Evolutionary conservation across 257 asterid genomes (phyloP), one percentile per base, ranked within the genome.

Genomic region (Anisodus acutangulus): DNA sequence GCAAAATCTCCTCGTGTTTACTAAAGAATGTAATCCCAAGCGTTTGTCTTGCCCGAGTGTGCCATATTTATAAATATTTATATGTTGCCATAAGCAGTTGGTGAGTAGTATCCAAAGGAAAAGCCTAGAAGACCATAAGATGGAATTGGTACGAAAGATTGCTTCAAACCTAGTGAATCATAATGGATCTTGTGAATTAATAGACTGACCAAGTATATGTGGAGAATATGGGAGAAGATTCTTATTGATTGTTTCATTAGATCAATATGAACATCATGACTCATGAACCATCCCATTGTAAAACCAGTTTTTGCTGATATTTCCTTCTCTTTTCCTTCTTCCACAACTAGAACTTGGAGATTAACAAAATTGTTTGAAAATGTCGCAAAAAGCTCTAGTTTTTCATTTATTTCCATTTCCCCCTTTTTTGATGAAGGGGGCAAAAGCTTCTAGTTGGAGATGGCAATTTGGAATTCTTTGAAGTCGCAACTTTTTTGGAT

Each of bases 391-490:
- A 47, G 8, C 47, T 72, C 41, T 47, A 47, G 19, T 49, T 49
- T 12, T 51, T 76, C 9, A 12, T 5, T 74, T 49, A 8, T 51
- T 51, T 51, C 39, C 39, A 5, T 19, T 76, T 76, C 49, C 22
- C 51, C 35, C 43, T 31, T 4, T 49, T 22, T 76, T 76, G 80
- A 51, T 68, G 22, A 67, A 49, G 62, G 45, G 51, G 43, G 19
- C 12, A 49, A 74, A 49, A 76, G 63, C 81, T 26, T 76, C 81
- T 76, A 51, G 63, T 76, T 76, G 81, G 63, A 76, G 81, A 51
- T 76, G 81, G 59, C 60, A 76, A 26, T 51, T 76, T 76, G 81
- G 39, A 49, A 22, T 22, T 76, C 45, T 76, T 51, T 45, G 55
- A 49, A 45, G 54, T 45, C 37, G 1, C 35, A 45, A 31, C 22